Evolutionary conservation across 305 asterid species (phyloP).

Genomic region (Fraxinus paxiana): DNA sequence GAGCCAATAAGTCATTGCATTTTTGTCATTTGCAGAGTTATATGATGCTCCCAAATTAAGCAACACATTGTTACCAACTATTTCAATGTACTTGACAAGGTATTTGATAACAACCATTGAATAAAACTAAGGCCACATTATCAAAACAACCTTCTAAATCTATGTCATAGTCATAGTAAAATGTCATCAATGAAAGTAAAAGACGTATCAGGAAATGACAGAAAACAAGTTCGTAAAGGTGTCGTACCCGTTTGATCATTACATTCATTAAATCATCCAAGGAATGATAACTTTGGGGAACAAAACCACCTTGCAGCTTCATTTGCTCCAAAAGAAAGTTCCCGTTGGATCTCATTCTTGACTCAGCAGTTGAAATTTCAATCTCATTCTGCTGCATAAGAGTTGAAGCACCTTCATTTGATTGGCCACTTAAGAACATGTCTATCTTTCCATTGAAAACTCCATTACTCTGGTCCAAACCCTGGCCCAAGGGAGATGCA

Average conservation of each 20-base stretch:
- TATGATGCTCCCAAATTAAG: background rate
- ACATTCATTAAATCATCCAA: constrained; percentile 70
- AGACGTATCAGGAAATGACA: background rate
- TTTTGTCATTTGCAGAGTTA: background rate
- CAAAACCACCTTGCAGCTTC: constrained; percentile 52
- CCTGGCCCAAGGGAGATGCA: constrained; percentile 35
- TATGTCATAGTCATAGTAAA: background rate
- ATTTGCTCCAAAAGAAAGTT: constrained; percentile 52
- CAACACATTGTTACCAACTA: background rate
- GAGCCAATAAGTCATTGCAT: background rate
- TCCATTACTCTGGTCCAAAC: constrained; percentile 31
- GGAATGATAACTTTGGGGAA: constrained; percentile 53
- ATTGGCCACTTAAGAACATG: constrained; percentile 39
- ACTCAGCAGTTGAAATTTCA: constrained; percentile 32
- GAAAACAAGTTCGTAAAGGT: constrained; percentile 1
- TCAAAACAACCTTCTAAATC: background rate
- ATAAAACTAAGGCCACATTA: background rate
- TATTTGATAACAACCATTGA: background rate
- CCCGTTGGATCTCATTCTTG: constrained; percentile 45
- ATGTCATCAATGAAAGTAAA: background rate
- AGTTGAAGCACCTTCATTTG: constrained; percentile 38
- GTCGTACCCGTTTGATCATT: constrained; percentile 70
- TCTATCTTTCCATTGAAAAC: constrained; percentile 37
- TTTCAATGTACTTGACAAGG: background rate
- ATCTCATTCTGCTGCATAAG: constrained; percentile 42